Evolutionary conservation across 768 basidiomycete species (phyloP), one percentile per base, ranked within the genome.

Genomic region (Mycena galopus): DNA sequence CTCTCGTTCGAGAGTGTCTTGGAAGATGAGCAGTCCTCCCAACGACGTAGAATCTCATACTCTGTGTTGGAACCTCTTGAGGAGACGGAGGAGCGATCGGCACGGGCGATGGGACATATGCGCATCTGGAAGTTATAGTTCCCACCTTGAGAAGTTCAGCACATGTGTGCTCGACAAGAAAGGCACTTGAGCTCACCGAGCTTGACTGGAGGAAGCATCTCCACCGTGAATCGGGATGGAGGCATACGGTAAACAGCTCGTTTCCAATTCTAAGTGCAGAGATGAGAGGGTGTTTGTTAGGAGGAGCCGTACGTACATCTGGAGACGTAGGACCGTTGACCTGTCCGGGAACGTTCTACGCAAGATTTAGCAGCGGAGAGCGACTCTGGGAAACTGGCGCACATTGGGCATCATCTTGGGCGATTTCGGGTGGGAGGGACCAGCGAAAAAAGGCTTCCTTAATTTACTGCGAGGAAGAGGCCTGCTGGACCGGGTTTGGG

Each of bases 11-110:
- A 96, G 83, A 2, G 82, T 81, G 51, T 92, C 90, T 78, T 96
- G 94, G 76, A 95, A 91, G 83, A 85, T 88, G 12, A 96, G 83
- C 93, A 94, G 76, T 96, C 94, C 68, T 94, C 94, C 94, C 94
- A 96, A 56, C 87, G 84, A 30, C 94, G 86, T 89, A 93, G 94
- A 42, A 96, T 85, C 17, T 92, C 91, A 77, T 96, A 95, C 68
- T 90, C 90, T 11, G 80, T 76, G 56, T 81, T 69, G 53, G 84
- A 83, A 21, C 76, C 77, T 35, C 77, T 65, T 7, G 87, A 86
- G 25, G 79, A 84, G 32, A 81, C 71, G 27, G 88, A 88, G 10
- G 81, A 79, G 27, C 81, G 77, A 67, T 87, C 79, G 10, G 83
- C 82, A 25, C 73, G 76, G 42, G 75, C 73, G 64, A 89, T 78